A percentile compares a stretch with the other conserved stretches of the same genome.
Evolutionary conservation across 495 filamentous ascomycete genomes (phyloP).

Genomic region (Ascodesmis nigricans): DNA sequence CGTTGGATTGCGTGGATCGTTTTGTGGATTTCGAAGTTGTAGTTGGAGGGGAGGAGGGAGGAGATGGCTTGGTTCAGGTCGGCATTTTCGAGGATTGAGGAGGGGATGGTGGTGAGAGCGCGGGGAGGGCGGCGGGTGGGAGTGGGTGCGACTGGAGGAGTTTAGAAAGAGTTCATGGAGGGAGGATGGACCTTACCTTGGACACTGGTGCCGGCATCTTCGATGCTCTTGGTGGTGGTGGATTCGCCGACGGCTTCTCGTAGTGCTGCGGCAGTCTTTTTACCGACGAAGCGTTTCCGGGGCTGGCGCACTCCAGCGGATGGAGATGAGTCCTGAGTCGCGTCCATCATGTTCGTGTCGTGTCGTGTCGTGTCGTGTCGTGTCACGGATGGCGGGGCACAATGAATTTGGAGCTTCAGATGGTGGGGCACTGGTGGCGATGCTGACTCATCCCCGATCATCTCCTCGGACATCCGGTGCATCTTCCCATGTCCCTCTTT

Average conservation of each 20-base stretch:
- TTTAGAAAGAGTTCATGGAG: slow-evolving; percentile 6
- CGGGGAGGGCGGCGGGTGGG: slow-evolving; percentile 47
- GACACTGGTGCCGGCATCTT: slow-evolving; percentile 37
- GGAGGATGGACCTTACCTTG: slow-evolving; percentile 27
- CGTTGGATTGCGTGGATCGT: slow-evolving; percentile 85
- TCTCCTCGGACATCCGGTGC: no score
- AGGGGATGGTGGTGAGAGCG: slow-evolving; percentile 70
- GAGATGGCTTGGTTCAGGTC: slow-evolving; percentile 71
- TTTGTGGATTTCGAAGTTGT: slow-evolving; percentile 95
- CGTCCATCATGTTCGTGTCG: no score
- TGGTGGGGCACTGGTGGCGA: no score
- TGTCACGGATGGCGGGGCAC: no score
- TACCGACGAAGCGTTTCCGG: slow-evolving; percentile 60
- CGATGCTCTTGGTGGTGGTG: slow-evolving; percentile 26
- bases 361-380: no score
- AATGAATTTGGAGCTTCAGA: no score
- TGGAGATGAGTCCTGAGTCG: no score
- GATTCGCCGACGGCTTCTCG: slow-evolving; percentile 24
- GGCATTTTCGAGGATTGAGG: slow-evolving; percentile 62
- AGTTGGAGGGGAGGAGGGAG: slow-evolving; percentile 69
- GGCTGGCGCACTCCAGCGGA: no score
- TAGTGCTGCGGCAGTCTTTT: slow-evolving; percentile 36
- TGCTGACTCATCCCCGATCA: no score
- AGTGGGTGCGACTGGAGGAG: slow-evolving; percentile 26
- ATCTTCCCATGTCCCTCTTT: no score